Evolutionary conservation across 768 basidiomycete genomes (phyloP).

Genomic region (Pulveroboletus sp.): DNA sequence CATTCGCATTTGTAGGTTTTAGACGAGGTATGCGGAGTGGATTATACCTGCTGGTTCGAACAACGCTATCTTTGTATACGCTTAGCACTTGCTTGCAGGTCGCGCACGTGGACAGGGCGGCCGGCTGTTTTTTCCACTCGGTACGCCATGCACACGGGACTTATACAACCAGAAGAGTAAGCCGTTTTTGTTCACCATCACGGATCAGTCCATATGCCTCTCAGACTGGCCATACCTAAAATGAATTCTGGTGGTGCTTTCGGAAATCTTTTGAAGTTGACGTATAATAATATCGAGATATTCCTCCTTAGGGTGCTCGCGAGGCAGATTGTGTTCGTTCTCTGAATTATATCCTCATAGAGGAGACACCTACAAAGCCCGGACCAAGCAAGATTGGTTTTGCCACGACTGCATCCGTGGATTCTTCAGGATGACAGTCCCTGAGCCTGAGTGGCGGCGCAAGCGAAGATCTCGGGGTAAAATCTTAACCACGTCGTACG

Average conservation of each 20-base stretch:
- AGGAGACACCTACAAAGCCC: constrained; percentile 2
- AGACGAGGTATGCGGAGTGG: constrained; percentile 8
- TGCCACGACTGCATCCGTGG: constrained; percentile 2
- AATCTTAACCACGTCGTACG: neutral
- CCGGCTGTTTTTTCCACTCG: neutral
- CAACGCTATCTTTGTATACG: neutral
- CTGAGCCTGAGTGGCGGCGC: constrained; percentile 13
- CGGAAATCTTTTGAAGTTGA: constrained; percentile 1
- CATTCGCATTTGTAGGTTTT: constrained; percentile 10
- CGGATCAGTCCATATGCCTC: neutral
- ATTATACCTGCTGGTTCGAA: constrained; percentile 6
- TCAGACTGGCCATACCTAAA: constrained; percentile 14
- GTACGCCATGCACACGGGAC: neutral
- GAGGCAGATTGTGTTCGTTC: constrained; percentile 8
- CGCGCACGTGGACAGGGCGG: neutral
- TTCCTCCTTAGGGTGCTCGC: constrained; percentile 4
- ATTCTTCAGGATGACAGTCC: constrained; percentile 7
- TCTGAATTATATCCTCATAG: constrained; percentile 6
- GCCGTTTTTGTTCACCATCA: neutral
- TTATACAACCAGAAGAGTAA: constrained; percentile 16
- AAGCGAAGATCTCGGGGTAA: constrained; percentile 8
- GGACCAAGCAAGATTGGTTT: constrained; percentile 9
- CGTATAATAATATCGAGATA: constrained; percentile 1
- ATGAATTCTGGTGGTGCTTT: neutral
- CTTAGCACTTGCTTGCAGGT: constrained; percentile 4